Conservation (phyloP, 1,139 yeast genomes). For the Taphrina flavorubra region DNA sequence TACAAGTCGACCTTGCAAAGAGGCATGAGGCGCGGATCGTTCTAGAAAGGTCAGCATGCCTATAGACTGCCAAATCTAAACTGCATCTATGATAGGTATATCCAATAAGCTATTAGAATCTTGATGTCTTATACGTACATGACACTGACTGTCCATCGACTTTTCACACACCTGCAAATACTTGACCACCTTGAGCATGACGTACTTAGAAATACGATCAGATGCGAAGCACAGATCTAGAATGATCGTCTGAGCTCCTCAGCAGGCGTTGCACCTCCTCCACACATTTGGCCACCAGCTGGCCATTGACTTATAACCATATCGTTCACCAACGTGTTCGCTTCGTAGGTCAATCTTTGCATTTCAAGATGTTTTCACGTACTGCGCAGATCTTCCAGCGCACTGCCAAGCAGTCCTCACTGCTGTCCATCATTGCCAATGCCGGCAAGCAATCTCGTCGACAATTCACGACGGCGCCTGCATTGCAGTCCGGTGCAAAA, state of each 20-base stretch:
- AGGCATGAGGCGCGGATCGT: neutral
- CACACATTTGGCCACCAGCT: slow-evolving; percentile 1
- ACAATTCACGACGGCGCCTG: slow-evolving; percentile 11
- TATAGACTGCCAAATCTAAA: too few species aligned
- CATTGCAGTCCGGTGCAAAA: slow-evolving; percentile 28
- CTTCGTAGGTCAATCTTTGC: neutral
- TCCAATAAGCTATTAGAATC: too few species aligned
- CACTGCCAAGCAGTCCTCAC: slow-evolving; percentile 12
- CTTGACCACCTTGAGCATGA: neutral
- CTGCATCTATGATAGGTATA: too few species aligned
- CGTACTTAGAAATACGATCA: neutral
- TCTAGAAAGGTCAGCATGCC: neutral
- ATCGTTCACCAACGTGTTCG: too few species aligned
- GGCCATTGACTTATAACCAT: too few species aligned
- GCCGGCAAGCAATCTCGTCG: slow-evolving; percentile 17
- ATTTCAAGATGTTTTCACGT: slow-evolving; percentile 19
- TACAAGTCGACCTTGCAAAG: neutral
- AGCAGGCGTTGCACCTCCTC: neutral
- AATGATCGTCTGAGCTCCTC: slow-evolving; percentile 14
- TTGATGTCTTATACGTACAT: too few species aligned
- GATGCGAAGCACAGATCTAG: slow-evolving; percentile 7
- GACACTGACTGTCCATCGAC: too few species aligned
- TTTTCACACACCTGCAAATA: too few species aligned
- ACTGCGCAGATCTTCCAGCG: slow-evolving; percentile 28
- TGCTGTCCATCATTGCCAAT: neutral